These are phyloP conservation scores for sweet orange (Citrus sinensis) DNA, from an alignment of 345 rosid genomes.

Conservation along the genomic window DVS_A1.0 CM039169.1:32764501-32765000, in stretches of 20 bases:
- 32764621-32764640: background rate
- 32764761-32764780: background rate
- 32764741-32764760: background rate
- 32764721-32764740: background rate
- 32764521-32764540: background rate
- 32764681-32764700: background rate
- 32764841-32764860: background rate
- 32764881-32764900: no score
- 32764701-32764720: background rate
- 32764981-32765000: background rate
- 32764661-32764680: background rate
- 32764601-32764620: background rate
- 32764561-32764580: background rate
- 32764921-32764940: background rate
- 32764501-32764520: slow-evolving; percentile 1
- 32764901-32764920: background rate
- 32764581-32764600: background rate
- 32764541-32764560: background rate
- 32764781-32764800: background rate
- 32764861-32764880: background rate
- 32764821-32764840: background rate
- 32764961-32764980: background rate
- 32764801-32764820: background rate
- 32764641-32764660: no score
- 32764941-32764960: background rate